Base-by-base conservation (phyloP, 225 moss, liverwort and hornwort species). In the Neckera pumila region DNA sequence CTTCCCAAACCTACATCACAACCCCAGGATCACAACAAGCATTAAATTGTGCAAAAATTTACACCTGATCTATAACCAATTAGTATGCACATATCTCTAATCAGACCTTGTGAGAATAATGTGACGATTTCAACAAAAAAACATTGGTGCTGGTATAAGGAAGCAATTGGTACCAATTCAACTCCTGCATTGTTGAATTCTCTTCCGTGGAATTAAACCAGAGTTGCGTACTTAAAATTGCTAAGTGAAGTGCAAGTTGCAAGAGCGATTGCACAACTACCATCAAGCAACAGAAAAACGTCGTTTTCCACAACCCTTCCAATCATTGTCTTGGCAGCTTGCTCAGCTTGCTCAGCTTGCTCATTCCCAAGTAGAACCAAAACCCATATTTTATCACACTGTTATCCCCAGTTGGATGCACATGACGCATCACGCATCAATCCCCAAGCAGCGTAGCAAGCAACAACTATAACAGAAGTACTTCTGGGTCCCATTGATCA, bases 271-370 rank as follows among this genome's bases (percentile, higher is more conserved):
- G 90, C 91, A 85, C 90, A 90, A 77, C 88, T 89, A n/a, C 65
- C 58, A 64, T 87, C 91, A 22, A 88, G 54, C 61, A 89, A 92
- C 40, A 89, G 86, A 11, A 61, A 12, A 21, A 76, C 84, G 83
- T 70, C 88, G 57, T 91, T 91, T 86, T 66, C 89, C 88, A 51
- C 88, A 88, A 84, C 88, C 86, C 36, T 54, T 40, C 28, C 93
- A 93, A 45, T 76, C 84, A 86, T 91, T 89, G 34, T 91, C 88
- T 81, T 89, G 58, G 88, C 89, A 89, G 91, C 51, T 75, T 66
- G 79, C n/a, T 47, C 47, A 47, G 47, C 47, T 45, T 45, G 45
- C 45, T 58, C 62, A 81, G 62, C 65, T 49, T 64, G 53, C 53
- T 70, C 58, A 6, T 59, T 6, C 17, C 31, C 84, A 71, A 71